A percentile compares a stretch with the other conserved stretches of the same genome.
Evolutionary conservation across 2,329 filamentous ascomycete genomes (phyloP).

Genomic region (Pseudogymnoascus sp.): DNA sequence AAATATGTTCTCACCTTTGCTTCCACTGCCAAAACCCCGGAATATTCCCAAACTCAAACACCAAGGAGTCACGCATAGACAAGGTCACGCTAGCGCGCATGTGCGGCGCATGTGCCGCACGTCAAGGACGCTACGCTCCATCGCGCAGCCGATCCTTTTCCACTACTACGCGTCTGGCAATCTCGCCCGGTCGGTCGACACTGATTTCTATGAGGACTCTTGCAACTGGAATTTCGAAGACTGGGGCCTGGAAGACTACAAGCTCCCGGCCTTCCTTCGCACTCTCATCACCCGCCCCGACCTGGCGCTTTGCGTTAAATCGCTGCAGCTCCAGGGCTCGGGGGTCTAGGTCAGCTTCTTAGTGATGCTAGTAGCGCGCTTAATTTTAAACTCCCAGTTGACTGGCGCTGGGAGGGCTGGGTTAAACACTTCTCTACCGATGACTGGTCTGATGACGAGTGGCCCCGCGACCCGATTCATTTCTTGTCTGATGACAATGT

Average conservation of each 20-base stretch:
- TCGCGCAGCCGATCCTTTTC: background rate
- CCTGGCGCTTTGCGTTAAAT: background rate
- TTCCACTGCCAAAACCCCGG: background rate
- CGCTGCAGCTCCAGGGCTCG: background rate
- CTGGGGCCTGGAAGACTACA: background rate
- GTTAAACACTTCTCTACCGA: background rate
- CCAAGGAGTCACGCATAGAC: conserved; percentile 21
- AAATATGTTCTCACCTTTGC: background rate
- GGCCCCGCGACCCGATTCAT: too few species aligned
- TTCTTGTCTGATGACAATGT: background rate
- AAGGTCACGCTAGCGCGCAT: background rate
- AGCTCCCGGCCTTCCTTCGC: too few species aligned
- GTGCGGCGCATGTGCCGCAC: background rate
- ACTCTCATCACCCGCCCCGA: background rate
- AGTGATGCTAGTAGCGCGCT: background rate
- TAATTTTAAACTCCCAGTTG: background rate
- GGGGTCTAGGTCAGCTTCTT: background rate
- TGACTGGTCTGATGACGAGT: too few species aligned
- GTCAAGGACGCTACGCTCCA: background rate
- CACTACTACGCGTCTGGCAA: background rate
- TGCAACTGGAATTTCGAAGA: background rate
- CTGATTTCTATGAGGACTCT: too few species aligned
- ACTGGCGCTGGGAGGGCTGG: background rate
- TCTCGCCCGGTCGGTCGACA: background rate
- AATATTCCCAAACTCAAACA: background rate